Evolutionary conservation across 1,284 basidiomycete genomes (phyloP).

Genomic region (Ceratobasidium sp.): DNA sequence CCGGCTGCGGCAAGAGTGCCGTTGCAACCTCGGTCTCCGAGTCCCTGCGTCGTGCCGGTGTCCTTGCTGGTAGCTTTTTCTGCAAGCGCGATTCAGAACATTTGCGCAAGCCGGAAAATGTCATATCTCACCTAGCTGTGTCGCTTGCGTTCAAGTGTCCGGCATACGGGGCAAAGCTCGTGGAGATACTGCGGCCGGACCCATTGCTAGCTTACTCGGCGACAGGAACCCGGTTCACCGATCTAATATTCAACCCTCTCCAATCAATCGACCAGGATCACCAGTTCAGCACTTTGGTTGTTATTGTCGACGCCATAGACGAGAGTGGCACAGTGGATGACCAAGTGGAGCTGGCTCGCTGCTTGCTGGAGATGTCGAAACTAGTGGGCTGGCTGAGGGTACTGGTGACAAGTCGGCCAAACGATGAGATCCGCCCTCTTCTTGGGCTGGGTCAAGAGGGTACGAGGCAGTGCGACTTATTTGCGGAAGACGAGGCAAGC

Average conservation of each 20-base stretch:
- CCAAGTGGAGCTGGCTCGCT: neutral
- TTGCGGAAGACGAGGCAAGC: neutral
- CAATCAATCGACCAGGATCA: neutral
- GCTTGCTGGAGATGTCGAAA: neutral
- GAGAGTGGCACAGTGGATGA: conserved; percentile 19
- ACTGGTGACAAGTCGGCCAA: conserved; percentile 43
- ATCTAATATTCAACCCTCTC: conserved; percentile 24
- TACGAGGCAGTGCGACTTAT: neutral
- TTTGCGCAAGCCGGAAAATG: conserved; percentile 22
- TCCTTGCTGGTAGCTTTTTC: conserved; percentile 54
- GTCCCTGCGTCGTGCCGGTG: neutral
- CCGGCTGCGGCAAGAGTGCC: conserved; percentile 45
- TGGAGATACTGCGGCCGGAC: neutral
- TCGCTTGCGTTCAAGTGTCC: neutral
- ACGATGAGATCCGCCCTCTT: conserved; percentile 3
- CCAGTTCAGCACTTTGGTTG: neutral
- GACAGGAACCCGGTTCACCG: neutral
- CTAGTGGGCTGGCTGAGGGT: conserved; percentile 23
- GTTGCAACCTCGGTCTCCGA: conserved; percentile 32
- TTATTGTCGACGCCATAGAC: conserved; percentile 47
- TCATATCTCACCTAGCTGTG: conserved; percentile 33
- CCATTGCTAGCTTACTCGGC: neutral
- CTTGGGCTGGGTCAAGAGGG: neutral
- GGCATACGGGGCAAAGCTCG: neutral
- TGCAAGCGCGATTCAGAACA: conserved; percentile 52